Evolutionary conservation across 371 early-diverging fungal genomes (phyloP).

Genomic region (Syncephalis plumigaleata): DNA sequence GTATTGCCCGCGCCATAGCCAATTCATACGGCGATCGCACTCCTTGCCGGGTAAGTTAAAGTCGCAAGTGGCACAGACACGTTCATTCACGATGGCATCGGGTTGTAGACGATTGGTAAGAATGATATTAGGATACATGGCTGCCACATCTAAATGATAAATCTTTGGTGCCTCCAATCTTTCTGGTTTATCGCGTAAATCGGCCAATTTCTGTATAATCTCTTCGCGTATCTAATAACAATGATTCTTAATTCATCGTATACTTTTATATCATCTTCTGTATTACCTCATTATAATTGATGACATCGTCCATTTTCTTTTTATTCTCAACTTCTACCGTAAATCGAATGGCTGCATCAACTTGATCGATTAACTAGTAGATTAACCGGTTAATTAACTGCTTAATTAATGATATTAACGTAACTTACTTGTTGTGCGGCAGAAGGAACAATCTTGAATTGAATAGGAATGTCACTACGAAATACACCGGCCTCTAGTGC

Average conservation of each 20-base stretch:
- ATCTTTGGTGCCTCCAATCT: conserved; percentile 73
- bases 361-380: conserved; percentile 72
- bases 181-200: conserved; percentile 52
- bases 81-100: conserved; percentile 87
- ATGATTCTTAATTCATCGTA: no score
- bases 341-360: conserved; percentile 85
- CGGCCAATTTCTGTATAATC: conserved; percentile 38
- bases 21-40: conserved; percentile 93
- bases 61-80: conserved; percentile 89
- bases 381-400: no score
- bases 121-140: conserved; percentile 99
- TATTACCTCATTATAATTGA: conserved; percentile 20
- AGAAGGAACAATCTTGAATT: conserved; percentile 65
- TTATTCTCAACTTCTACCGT: conserved; percentile 73
- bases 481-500: conserved; percentile 98
- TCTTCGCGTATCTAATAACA: conserved; percentile 20
- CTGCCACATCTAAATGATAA: conserved; percentile 99
- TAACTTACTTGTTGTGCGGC: conserved; percentile 50
- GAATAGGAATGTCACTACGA: conserved; percentile 86
- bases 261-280: no score
- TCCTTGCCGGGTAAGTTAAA: conserved; percentile 70
- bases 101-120: conserved; percentile 98
- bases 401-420: neutral
- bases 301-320: conserved; percentile 14
- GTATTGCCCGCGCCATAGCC: conserved; percentile 98